These are phyloP conservation scores for Xylariaceae sp. DNA, from an alignment of 2,329 filamentous ascomycete genomes.

Conservation along the genomic window DNA sequence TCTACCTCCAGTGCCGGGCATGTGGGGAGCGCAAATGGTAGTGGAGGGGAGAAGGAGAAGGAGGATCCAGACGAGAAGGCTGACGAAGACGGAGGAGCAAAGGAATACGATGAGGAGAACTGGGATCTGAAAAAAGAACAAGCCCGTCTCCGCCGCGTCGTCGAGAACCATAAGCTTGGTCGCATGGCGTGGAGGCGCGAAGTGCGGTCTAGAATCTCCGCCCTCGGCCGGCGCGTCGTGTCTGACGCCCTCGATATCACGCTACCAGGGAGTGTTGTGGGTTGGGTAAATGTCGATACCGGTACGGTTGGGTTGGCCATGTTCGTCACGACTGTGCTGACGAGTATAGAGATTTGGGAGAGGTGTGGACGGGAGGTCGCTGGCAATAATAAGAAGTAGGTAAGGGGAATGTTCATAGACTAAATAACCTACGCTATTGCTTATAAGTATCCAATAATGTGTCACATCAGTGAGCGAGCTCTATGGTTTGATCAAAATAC, in stretches of 20 bases:
- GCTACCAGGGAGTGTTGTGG: slow-evolving; percentile 65
- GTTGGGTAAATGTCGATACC: slow-evolving; percentile 62
- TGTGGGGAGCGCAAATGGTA: slow-evolving; percentile 8
- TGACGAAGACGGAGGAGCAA: slow-evolving; percentile 25
- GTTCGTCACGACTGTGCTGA: slow-evolving; percentile 67
- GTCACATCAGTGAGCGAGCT: neutral
- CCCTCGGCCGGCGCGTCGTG: slow-evolving; percentile 56
- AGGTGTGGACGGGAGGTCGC: slow-evolving; percentile 47
- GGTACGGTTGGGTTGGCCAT: slow-evolving; percentile 64
- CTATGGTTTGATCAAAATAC: neutral
- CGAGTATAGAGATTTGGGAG: slow-evolving; percentile 67
- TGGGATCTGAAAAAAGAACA: slow-evolving; percentile 42
- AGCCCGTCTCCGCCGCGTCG: slow-evolving; percentile 45
- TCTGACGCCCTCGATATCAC: slow-evolving; percentile 68
- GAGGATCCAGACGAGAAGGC: slow-evolving; percentile 4
- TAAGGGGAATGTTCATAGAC: neutral
- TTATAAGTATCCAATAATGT: too few relatives aligned
- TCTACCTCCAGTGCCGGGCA: slow-evolving; percentile 33
- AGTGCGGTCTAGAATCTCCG: slow-evolving; percentile 39
- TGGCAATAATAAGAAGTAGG: slow-evolving; percentile 2
- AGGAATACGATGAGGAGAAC: slow-evolving; percentile 7
- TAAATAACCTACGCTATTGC: too few relatives aligned
- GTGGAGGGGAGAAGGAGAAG: slow-evolving; percentile 17
- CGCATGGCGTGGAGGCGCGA: slow-evolving; percentile 42
- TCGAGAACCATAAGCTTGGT: slow-evolving; percentile 44